These are phyloP conservation scores for Vigna nakashimae DNA, from an alignment of 306 rosid species.

Conservation along the genomic window DNA sequence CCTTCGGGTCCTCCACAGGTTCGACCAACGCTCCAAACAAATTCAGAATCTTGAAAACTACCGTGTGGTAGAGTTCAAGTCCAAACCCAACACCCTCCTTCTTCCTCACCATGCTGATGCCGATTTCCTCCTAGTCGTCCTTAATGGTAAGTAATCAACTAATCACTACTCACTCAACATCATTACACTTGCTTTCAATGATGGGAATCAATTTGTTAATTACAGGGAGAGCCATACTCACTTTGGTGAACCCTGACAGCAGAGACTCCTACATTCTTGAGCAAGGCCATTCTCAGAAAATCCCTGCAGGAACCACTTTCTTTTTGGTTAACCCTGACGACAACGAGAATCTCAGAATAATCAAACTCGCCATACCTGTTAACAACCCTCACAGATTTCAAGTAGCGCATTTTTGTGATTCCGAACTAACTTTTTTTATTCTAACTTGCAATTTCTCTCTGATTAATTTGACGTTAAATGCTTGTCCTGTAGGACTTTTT, in stretches of 20 bases:
- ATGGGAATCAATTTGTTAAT: no score
- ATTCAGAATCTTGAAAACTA: constrained; percentile 36
- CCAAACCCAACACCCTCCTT: constrained; percentile 40
- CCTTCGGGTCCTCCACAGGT: constrained; percentile 35
- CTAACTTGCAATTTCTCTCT: neutral
- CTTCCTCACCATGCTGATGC: constrained; percentile 46
- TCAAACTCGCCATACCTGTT: constrained; percentile 16
- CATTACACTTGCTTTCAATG: no score
- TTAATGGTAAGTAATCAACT: neutral
- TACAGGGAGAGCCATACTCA: constrained; percentile 40
- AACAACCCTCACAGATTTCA: constrained; percentile 20
- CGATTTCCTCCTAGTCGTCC: constrained; percentile 32
- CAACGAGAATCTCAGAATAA: constrained; percentile 29
- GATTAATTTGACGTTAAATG: no score
- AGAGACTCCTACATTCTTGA: constrained; percentile 33
- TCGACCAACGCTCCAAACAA: constrained; percentile 9
- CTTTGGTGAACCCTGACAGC: neutral
- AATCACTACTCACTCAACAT: no score
- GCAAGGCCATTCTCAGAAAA: constrained; percentile 11
- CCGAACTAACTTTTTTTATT: no score
- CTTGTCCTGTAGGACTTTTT: constrained; percentile 23
- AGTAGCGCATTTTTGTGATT: neutral
- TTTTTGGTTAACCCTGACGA: constrained; percentile 18
- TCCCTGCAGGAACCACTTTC: constrained; percentile 22
- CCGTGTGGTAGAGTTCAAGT: constrained; percentile 1